Conservation (phyloP, 768 basidiomycete genomes). For the Gautieria morchelliformis region DNA sequence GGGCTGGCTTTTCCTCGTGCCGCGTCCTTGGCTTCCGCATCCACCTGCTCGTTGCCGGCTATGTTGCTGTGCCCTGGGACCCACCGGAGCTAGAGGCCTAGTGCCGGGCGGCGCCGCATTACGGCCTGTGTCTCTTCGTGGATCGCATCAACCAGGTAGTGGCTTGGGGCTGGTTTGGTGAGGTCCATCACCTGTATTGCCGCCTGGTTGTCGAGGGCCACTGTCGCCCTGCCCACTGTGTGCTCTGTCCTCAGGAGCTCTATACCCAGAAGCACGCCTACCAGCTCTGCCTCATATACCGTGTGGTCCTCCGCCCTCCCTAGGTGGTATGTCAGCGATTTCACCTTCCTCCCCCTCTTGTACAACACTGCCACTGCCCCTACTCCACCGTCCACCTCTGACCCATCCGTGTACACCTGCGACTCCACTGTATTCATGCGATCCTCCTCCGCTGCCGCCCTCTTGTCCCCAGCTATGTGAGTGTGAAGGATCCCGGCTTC, state of each 20-base stretch:
- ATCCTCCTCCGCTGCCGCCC: slow-evolving; percentile 8
- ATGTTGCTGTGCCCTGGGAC: slow-evolving; percentile 19
- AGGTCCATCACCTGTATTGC: slow-evolving; percentile 5
- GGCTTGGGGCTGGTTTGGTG: background rate
- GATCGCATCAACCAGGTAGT: slow-evolving; percentile 2
- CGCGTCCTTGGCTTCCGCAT: slow-evolving; percentile 17
- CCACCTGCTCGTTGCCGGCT: slow-evolving; percentile 19
- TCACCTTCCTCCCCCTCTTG: background rate
- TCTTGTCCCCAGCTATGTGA: background rate
- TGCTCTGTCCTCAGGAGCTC: slow-evolving; percentile 16
- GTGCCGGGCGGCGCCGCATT: background rate
- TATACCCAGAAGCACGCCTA: slow-evolving; percentile 19
- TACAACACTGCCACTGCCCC: slow-evolving; percentile 23
- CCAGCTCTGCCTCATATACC: slow-evolving; percentile 23
- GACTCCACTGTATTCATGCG: background rate
- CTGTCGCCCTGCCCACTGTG: background rate
- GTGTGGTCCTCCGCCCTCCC: slow-evolving; percentile 17
- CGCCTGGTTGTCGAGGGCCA: slow-evolving; percentile 18
- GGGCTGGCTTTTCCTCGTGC: background rate
- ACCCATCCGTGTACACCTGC: slow-evolving; percentile 22
- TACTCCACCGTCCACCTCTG: slow-evolving; percentile 16
- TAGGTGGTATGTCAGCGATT: slow-evolving; percentile 13
- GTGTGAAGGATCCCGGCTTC: slow-evolving; percentile 8
- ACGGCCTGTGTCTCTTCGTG: background rate
- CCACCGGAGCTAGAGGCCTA: slow-evolving; percentile 13